phyloP scores from a whole-genome alignment of 2,329 filamentous ascomycete species.

The Talaromyces sp. region DNA sequence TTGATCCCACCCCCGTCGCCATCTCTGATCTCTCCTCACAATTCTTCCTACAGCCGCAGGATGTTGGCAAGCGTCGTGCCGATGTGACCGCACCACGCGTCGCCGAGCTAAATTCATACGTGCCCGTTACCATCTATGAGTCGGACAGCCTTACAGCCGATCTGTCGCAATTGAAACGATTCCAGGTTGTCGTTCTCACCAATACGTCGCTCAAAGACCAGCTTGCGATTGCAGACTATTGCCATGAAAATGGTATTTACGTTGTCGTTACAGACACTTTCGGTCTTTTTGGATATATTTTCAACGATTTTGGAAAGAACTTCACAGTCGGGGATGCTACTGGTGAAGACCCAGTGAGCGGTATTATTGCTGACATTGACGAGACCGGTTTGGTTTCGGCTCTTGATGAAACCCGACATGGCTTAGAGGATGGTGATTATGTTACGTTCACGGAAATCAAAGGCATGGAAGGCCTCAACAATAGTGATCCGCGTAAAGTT shows the following conservation, averaged over 20 bases:
- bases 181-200: conserved; percentile 88
- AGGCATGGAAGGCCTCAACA: conserved; percentile 86
- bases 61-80: conserved; percentile 89
- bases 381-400: conserved; percentile 88
- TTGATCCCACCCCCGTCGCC: conserved; percentile 77
- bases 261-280: conserved; percentile 83
- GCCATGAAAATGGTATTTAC: conserved; percentile 89
- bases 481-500: conserved; percentile 77
- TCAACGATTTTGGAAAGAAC: conserved; percentile 94
- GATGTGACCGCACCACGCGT: conserved; percentile 81
- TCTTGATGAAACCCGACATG: conserved; percentile 89
- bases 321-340: conserved; percentile 88
- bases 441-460: conserved; percentile 91
- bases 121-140: conserved; percentile 73
- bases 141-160: conserved; percentile 64
- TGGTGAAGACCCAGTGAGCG: conserved; percentile 78
- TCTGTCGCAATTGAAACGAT: conserved; percentile 77
- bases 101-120: conserved; percentile 93
- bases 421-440: conserved; percentile 91
- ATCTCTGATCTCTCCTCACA: conserved; percentile 91
- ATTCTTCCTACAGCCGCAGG: conserved; percentile 85
- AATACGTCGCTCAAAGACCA: conserved; percentile 76
- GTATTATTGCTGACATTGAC: conserved; percentile 85
- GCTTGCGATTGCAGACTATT: conserved; percentile 81
- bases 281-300: conserved; percentile 90